phyloP scores from a whole-genome alignment of 495 filamentous ascomycete species.

The Trichoderma parareesei region DNA sequence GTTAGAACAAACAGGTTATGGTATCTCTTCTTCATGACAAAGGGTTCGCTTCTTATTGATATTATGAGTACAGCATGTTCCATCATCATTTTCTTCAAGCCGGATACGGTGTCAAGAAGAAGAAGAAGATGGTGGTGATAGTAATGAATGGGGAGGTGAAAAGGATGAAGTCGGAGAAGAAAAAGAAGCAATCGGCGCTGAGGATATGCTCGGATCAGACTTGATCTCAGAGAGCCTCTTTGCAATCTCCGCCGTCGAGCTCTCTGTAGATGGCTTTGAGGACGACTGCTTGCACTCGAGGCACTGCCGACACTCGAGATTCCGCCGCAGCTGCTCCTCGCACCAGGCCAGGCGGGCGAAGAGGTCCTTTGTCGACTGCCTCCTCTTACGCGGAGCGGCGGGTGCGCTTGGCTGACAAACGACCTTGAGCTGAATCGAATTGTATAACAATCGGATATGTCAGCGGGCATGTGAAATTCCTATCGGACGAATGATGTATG shows the following conservation, averaged over 20 bases:
- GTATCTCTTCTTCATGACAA: neutral
- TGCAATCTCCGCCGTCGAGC: neutral
- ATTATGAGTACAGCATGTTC: neutral
- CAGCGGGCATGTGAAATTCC: neutral
- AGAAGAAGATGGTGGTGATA: too few species aligned
- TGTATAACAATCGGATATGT: neutral
- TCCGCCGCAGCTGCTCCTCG: slow-evolving; percentile 8
- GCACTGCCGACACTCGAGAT: neutral
- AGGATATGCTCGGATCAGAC: neutral
- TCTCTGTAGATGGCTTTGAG: neutral
- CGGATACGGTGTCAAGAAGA: neutral
- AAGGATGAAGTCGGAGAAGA: too few species aligned
- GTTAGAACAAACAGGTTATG: too few species aligned
- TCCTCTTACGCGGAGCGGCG: neutral
- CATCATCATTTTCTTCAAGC: neutral
- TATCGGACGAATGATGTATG: too few species aligned
- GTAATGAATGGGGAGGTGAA: too few species aligned
- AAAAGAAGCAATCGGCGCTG: neutral
- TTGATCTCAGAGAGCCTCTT: neutral
- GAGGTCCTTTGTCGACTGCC: slow-evolving; percentile 10
- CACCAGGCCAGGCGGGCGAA: neutral
- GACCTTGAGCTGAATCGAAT: neutral
- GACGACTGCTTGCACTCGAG: neutral
- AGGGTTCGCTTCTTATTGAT: neutral
- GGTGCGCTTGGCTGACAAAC: slow-evolving; percentile 2